These are phyloP conservation scores for Corymbia citriodora DNA, from an alignment of 441 rosid species.

Conservation along the genomic window DNA sequence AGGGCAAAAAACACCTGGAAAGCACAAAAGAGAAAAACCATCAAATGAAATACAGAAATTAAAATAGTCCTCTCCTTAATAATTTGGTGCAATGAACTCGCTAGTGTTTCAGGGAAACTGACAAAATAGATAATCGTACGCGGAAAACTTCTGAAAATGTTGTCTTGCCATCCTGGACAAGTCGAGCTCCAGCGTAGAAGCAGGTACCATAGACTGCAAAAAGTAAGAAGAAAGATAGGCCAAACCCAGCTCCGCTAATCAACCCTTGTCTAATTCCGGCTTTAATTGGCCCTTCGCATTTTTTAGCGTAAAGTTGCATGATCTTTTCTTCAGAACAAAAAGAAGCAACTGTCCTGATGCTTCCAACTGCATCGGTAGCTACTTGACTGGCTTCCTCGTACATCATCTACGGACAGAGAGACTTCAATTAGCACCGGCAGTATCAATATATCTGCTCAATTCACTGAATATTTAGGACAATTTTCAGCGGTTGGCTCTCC, in stretches of 20 bases:
- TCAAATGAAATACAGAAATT: neutral
- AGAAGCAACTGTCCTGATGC: conserved; percentile 15
- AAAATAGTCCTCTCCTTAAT: neutral
- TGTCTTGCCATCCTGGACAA: conserved; percentile 9
- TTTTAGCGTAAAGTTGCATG: conserved; percentile 15
- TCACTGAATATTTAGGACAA: neutral
- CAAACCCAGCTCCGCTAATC: conserved; percentile 12
- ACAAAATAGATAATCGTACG: neutral
- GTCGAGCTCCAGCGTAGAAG: conserved; percentile 11
- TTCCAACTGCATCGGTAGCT: conserved; percentile 17
- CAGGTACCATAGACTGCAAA: conserved; percentile 6
- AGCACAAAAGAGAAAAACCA: neutral
- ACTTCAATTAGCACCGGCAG: neutral
- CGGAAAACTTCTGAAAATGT: conserved; percentile 6
- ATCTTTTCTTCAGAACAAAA: conserved; percentile 17
- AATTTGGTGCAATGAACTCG: neutral
- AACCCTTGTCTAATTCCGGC: conserved; percentile 4
- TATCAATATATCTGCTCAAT: neutral
- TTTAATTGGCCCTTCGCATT: conserved; percentile 10
- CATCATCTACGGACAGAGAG: conserved; percentile 1
- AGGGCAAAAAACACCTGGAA: conserved; percentile 13
- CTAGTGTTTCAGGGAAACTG: neutral
- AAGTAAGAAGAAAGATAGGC: conserved; percentile 9
- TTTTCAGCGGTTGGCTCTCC: neutral
- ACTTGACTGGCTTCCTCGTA: conserved; percentile 20